phyloP scores from a whole-genome alignment of 169 alveolate genomes.

The Eimeria tenella region DNA sequence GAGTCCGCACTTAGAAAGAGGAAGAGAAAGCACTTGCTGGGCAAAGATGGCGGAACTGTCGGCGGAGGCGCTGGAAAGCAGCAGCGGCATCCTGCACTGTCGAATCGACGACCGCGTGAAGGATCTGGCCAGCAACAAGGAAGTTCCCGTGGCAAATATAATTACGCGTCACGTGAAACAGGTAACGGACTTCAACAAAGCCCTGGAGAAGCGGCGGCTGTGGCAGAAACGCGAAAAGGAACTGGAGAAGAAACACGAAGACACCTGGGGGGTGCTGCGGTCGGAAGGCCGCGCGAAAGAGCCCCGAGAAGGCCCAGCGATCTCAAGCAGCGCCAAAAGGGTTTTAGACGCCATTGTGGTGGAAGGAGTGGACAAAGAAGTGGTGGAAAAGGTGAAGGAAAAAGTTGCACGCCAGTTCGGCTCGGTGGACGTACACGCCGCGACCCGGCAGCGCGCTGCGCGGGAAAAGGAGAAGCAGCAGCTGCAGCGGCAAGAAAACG shows the following conservation, averaged over 20 bases:
- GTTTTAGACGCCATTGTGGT: constrained; percentile 51
- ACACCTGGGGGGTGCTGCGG: constrained; percentile 47
- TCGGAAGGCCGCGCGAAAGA: neutral
- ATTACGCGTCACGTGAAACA: constrained; percentile 62
- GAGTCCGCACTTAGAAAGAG: too few relatives aligned
- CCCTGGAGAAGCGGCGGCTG: constrained; percentile 59
- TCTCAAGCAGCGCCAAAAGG: constrained; percentile 46
- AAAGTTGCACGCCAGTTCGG: constrained; percentile 58
- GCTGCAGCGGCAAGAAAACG: constrained; percentile 39
- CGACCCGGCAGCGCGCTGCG: constrained; percentile 39
- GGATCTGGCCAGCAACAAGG: constrained; percentile 24
- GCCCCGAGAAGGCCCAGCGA: neutral
- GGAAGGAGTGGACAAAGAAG: constrained; percentile 51
- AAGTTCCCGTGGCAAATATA: constrained; percentile 51
- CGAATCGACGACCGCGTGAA: neutral
- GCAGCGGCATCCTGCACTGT: neutral
- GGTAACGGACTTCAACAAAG: constrained; percentile 62
- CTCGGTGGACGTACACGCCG: constrained; percentile 57
- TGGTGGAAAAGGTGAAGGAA: constrained; percentile 66
- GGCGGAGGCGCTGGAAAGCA: neutral
- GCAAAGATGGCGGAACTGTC: constrained; percentile 1
- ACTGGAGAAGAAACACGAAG: constrained; percentile 46
- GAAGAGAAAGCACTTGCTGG: too few relatives aligned
- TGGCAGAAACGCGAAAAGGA: constrained; percentile 56
- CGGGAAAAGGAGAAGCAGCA: constrained; percentile 35